phyloP scores from a whole-genome alignment of 352 stramenopile genomes.

The Globisporangium lucens region DNA sequence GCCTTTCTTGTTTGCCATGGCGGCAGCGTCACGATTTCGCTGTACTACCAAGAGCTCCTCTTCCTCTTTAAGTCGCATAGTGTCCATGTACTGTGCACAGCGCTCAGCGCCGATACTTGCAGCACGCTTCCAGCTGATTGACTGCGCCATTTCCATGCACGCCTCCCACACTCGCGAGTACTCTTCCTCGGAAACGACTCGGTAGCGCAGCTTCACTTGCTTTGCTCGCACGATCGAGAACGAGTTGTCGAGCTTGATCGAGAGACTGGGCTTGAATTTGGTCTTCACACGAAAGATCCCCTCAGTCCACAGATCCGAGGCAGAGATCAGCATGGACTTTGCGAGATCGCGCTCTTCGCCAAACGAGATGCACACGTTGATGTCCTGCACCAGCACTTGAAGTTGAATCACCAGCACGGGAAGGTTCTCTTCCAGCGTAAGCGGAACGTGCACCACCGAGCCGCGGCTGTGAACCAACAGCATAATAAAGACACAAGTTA shows the following conservation, averaged over 20 bases:
- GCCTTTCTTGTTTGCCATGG: constrained; percentile 13
- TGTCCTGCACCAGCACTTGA: constrained; percentile 38
- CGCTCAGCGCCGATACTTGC: constrained; percentile 34
- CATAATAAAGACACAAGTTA: background rate
- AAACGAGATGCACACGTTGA: constrained; percentile 29
- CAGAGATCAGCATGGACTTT: constrained; percentile 35
- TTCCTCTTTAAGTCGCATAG: constrained; percentile 39
- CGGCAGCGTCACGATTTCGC: constrained; percentile 26
- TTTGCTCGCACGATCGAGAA: constrained; percentile 65
- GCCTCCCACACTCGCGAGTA: constrained; percentile 56
- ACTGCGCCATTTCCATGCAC: constrained; percentile 60
- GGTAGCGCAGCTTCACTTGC: constrained; percentile 43
- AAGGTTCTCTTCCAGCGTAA: constrained; percentile 5
- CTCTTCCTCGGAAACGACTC: constrained; percentile 17
- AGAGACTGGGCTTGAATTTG: constrained; percentile 12
- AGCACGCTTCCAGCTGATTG: constrained; percentile 70
- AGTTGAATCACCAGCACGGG: constrained; percentile 29
- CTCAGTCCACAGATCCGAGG: constrained; percentile 52
- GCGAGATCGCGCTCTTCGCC: constrained; percentile 29
- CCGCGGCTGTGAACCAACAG: constrained; percentile 5
- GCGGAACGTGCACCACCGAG: constrained; percentile 15
- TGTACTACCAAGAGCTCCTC: constrained; percentile 39
- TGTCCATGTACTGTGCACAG: constrained; percentile 41
- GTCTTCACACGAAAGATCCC: constrained; percentile 32
- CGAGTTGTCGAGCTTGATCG: constrained; percentile 63